phyloP scores from a whole-genome alignment of 192 early-diverging fungal genomes.

The Mortierella antarctica region DNA sequence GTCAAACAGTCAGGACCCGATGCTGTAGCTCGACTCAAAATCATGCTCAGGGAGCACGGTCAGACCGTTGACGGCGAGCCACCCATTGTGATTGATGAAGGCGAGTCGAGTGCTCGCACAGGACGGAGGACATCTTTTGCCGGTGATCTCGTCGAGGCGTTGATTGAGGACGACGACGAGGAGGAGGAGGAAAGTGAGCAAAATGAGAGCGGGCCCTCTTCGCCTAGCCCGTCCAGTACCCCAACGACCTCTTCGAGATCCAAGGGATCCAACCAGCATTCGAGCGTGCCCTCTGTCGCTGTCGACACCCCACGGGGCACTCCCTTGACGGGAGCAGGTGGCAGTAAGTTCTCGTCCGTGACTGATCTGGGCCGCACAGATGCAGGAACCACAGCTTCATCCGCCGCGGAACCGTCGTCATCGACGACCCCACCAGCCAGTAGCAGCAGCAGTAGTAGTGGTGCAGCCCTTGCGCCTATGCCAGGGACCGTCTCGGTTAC shows the following conservation, averaged over 20 bases:
- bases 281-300: background rate
- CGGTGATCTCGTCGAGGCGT: background rate
- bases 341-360: constrained; percentile 3
- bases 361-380: background rate
- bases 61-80: constrained; percentile 30
- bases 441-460: background rate
- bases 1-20: constrained; percentile 51
- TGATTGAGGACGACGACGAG: constrained; percentile 4
- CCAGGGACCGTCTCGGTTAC: constrained; percentile 12
- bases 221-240: background rate
- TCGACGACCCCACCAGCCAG: background rate
- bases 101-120: background rate
- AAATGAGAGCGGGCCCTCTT: too few relatives aligned
- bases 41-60: constrained; percentile 46
- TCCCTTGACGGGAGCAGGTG: background rate
- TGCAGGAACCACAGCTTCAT: background rate
- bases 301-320: background rate
- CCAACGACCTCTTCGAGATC: background rate
- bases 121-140: background rate
- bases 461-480: background rate
- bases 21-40: constrained; percentile 35
- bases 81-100: constrained; percentile 6
- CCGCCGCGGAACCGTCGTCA: background rate
- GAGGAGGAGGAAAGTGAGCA: constrained; percentile 5
- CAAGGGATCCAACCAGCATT: constrained; percentile 1